These are phyloP conservation scores for Fusarium heterosporum DNA, from an alignment of 2,329 filamentous ascomycete species.

Conservation along the genomic window DNA sequence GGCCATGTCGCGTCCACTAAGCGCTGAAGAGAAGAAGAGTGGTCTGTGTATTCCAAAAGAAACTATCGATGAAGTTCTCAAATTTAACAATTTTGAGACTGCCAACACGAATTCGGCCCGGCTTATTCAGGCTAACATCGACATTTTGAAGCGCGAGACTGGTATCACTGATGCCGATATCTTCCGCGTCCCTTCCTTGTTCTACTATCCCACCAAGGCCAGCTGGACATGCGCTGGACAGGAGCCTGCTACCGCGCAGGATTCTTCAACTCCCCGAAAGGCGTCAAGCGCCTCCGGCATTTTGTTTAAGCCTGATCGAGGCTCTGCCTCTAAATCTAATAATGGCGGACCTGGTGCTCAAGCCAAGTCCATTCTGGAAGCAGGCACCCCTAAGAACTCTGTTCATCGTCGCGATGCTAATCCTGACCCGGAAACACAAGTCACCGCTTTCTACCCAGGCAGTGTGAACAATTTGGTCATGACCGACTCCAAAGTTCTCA, in stretches of 20 bases:
- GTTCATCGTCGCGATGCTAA: neutral
- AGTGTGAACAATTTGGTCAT: slow-evolving; percentile 43
- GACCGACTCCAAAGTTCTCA: slow-evolving; percentile 20
- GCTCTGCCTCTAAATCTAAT: neutral
- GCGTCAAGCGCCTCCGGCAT: neutral
- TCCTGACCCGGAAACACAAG: neutral
- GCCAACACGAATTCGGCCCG: slow-evolving; percentile 27
- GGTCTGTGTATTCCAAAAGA: slow-evolving; percentile 12
- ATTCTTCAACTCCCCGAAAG: neutral
- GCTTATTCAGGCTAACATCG: slow-evolving; percentile 41
- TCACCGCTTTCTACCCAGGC: slow-evolving; percentile 27
- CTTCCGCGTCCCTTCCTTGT: slow-evolving; percentile 37
- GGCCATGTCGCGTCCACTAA: slow-evolving; percentile 28
- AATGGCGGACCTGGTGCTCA: slow-evolving; percentile 6
- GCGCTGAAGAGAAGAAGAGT: neutral
- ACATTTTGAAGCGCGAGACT: slow-evolving; percentile 42
- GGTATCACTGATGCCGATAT: slow-evolving; percentile 43
- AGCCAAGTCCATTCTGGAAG: slow-evolving; percentile 29
- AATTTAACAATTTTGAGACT: slow-evolving; percentile 6
- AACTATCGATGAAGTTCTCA: slow-evolving; percentile 36
- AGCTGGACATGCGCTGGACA: slow-evolving; percentile 8
- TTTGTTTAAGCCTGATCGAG: neutral
- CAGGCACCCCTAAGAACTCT: neutral
- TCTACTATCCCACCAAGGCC: slow-evolving; percentile 5
- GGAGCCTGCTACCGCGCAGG: fast-evolving